Base-by-base conservation (phyloP, 1,284 basidiomycete species). In the Uromyces viciae-fabae region DNA sequence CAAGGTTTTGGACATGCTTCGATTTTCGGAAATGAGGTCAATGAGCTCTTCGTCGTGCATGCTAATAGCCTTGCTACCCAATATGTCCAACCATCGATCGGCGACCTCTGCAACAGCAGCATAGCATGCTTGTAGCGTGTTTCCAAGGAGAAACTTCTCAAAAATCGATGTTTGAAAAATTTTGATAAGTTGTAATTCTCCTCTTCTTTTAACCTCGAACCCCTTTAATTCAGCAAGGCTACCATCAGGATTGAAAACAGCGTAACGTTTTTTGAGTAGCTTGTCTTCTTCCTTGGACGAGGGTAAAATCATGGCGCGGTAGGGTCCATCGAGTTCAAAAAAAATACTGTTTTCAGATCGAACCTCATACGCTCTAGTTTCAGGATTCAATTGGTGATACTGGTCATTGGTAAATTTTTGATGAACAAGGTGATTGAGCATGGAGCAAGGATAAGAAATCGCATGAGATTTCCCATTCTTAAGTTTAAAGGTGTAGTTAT, bases 231-330 rank as follows among this genome's bases (percentile, higher is more conserved):
- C 97, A 1, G 97, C 97, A 1, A 99, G 89, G 19, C 93, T 93
- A 1, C 97, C 97, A 84, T 99, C 96, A 83, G 95, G 93, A 84
- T 99, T 96, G 89, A 99, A 99, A n/a, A 99, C 97, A 4, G 97
- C 97, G 84, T 99, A 99, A 69, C 97, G 93, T 87, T 99, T 99
- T 89, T 99, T 99, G 84, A 99, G 88, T 82, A 99, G 86, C 86
- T 99, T 99, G 87, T 99, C 97, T 87, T 99, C 97, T 87, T 99
- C 97, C 85, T 99, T 99, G 2, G 96, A 99, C 8, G 95, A 97
- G 1, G 97, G 97, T 38, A 99, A 89, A 84, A 99, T 98, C 97
- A 99, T 99, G 8, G 97, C 97, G 83, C 91, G 94, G 88, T 99
- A 99, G 0, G 97, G 97, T 0, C 97, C 97, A 85, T 99, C 97